Evolutionary conservation across 2,329 filamentous ascomycete genomes (phyloP), one percentile per base, ranked within the genome.

Genomic region (Hawksworthiomyces lignivorus): DNA sequence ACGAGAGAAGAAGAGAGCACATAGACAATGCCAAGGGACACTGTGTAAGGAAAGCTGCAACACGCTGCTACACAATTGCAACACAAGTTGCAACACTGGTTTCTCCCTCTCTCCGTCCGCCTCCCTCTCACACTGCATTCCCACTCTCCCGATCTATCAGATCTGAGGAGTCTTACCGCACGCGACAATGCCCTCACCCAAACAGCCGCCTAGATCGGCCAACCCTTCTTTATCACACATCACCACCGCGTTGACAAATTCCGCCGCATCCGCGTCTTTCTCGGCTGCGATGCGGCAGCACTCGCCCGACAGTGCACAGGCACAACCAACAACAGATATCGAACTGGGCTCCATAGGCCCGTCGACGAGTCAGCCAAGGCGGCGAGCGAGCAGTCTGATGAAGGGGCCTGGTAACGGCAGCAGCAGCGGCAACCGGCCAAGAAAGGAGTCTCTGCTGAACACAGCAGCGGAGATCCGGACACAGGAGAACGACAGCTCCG

Each of bases 391-490:
- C 61, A 76, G 72, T 48, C 58, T 76, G 19, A 69, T 70, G 53
- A 67, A 64, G 48, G 61, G 64, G 39, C 33, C 56, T 52, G 44
- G 41, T 53, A n/a, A n/a, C n/a, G n/a, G n/a, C n/a, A n/a, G n/a
- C n/a, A n/a, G n/a, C n/a, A n/a, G n/a, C n/a, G n/a, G n/a, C n/a
- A n/a, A n/a, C n/a, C 24, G 24, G 24, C 8, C 24, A 12, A 26
- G 24, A 12, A 8, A 26, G 24, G 8, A 8, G 24, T 41, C 26
- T 11, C 39, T 29, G 83, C 87, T 51, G 81, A 87, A 50, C 84
- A 82, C 35, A 60, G 84, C 20, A 78, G 84, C 47, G 85, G 90
- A 53, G 89, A 95, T 56, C 89, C 94, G 65, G 89, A 96, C 70
- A 86, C 84, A 3, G 89, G 88, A 1, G 68, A 95, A 51, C 92